Percentiles rank a stretch among this genome's conserved stretches.
Conservation (phyloP, 2,329 filamentous ascomycete genomes). For the Pseudocercospora cruenta region DNA sequence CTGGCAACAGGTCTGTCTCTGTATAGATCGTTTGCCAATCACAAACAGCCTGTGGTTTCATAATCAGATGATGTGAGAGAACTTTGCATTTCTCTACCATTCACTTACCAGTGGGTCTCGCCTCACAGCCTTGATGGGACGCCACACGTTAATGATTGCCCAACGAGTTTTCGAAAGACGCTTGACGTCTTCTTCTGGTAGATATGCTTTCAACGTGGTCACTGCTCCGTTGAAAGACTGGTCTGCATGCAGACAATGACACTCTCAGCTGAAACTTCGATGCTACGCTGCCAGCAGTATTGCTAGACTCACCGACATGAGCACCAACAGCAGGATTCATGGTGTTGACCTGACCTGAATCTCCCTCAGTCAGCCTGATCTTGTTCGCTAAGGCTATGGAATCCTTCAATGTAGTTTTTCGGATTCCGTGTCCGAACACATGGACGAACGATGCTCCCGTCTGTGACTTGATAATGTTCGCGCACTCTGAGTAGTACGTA, state of each 20-base stretch:
- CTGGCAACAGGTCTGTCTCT: conserved; percentile 11
- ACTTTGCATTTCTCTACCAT: too few relatives aligned
- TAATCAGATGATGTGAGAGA: too few relatives aligned
- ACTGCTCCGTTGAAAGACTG: conserved; percentile 15
- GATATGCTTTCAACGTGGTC: not conserved
- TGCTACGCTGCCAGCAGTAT: too few relatives aligned
- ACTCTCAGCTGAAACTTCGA: not conserved
- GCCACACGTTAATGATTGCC: conserved; percentile 17
- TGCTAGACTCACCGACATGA: conserved; percentile 10
- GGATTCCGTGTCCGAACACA: conserved; percentile 5
- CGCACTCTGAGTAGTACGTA: not conserved
- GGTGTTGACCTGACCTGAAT: not conserved
- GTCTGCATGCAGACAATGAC: not conserved
- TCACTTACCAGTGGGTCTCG: conserved; percentile 7
- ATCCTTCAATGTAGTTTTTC: conserved; percentile 5
- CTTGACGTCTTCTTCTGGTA: not conserved
- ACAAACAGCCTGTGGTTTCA: not conserved
- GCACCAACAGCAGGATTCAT: conserved; percentile 2
- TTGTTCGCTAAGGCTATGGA: conserved; percentile 4
- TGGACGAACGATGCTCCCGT: conserved; percentile 13
- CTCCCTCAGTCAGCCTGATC: not conserved
- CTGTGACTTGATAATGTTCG: not conserved
- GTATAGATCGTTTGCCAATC: conserved; percentile 7
- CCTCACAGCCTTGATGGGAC: conserved; percentile 10
- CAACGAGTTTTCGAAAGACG: conserved; percentile 1